Evolutionary conservation across 2,329 filamentous ascomycete genomes (phyloP).

Genomic region (Knufia petricola): DNA sequence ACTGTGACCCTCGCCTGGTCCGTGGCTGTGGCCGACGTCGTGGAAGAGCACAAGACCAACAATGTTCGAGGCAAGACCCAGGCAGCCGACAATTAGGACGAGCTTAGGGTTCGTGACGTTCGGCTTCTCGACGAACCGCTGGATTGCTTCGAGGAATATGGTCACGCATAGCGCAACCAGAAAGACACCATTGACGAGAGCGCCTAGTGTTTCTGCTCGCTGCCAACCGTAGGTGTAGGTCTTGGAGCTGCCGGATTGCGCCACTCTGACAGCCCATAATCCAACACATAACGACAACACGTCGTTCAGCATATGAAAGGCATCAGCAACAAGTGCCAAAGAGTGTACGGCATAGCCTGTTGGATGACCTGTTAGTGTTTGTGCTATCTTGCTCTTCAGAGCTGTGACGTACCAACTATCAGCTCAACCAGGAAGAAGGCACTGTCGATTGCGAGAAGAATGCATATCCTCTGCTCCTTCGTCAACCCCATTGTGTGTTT

Average conservation of each 20-base stretch:
- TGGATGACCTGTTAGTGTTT: slow-evolving; percentile 6
- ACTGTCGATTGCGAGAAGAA: slow-evolving; percentile 84
- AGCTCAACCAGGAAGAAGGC: slow-evolving; percentile 87
- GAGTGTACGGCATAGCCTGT: slow-evolving; percentile 75
- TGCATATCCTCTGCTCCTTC: slow-evolving; percentile 82
- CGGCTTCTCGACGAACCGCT: slow-evolving; percentile 83
- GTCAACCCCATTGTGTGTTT: slow-evolving; percentile 48
- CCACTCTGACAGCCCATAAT: slow-evolving; percentile 87
- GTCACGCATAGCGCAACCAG: slow-evolving; percentile 91
- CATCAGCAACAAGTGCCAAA: slow-evolving; percentile 86
- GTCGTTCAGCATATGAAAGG: slow-evolving; percentile 99
- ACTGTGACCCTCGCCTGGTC: slow-evolving; percentile 46
- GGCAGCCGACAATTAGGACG: slow-evolving; percentile 78
- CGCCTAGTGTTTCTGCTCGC: slow-evolving; percentile 90
- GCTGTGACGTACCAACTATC: slow-evolving; percentile 48
- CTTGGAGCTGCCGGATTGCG: slow-evolving; percentile 74
- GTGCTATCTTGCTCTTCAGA: background rate
- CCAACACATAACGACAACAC: slow-evolving; percentile 89
- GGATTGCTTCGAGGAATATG: slow-evolving; percentile 90
- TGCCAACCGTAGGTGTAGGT: slow-evolving; percentile 97
- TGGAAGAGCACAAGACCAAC: slow-evolving; percentile 84
- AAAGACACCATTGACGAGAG: slow-evolving; percentile 95
- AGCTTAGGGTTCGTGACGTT: slow-evolving; percentile 75
- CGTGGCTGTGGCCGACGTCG: slow-evolving; percentile 80
- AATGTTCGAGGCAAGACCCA: slow-evolving; percentile 80